These are phyloP conservation scores for Trichoderma atrobrunneum DNA, from an alignment of 2,329 filamentous ascomycete genomes.

Conservation along the genomic window DNA sequence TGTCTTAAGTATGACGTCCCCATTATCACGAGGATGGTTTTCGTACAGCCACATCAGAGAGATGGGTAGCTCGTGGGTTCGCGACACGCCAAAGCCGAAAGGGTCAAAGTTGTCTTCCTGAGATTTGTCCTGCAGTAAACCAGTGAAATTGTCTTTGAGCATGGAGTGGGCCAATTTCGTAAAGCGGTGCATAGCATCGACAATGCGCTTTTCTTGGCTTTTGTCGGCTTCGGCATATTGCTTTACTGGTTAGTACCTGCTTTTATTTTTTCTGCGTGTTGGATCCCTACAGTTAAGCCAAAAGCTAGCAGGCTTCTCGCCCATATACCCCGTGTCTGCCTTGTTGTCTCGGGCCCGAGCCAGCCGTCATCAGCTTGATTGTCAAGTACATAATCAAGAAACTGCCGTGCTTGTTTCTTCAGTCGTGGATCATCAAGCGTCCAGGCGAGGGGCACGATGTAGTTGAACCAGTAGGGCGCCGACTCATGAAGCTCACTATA, in stretches of 20 bases:
- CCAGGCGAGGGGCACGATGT: not conserved
- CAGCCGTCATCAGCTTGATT: not conserved
- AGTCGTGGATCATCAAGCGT: not conserved
- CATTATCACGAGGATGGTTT: not conserved
- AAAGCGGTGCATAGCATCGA: not conserved
- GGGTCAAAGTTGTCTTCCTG: not conserved
- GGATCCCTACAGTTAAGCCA: not conserved
- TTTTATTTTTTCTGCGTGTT: not conserved
- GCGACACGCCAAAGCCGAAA: not conserved
- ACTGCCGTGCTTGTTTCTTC: not conserved
- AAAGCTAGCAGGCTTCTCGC: not conserved
- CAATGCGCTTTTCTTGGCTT: not conserved
- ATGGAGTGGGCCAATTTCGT: not conserved
- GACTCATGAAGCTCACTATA: not conserved
- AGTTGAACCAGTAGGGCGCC: not conserved
- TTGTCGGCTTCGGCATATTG: not conserved
- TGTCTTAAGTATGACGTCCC: not conserved
- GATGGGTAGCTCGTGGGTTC: not conserved
- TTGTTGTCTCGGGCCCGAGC: not conserved
- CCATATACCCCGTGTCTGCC: not conserved
- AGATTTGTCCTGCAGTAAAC: not conserved
- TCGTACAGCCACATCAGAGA: not conserved
- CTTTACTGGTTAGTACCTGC: not conserved
- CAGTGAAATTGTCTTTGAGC: not conserved
- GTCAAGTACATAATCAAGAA: not conserved